phyloP scores from a whole-genome alignment of 2,329 filamentous ascomycete genomes.

The Ophiostoma pallidulum region DNA sequence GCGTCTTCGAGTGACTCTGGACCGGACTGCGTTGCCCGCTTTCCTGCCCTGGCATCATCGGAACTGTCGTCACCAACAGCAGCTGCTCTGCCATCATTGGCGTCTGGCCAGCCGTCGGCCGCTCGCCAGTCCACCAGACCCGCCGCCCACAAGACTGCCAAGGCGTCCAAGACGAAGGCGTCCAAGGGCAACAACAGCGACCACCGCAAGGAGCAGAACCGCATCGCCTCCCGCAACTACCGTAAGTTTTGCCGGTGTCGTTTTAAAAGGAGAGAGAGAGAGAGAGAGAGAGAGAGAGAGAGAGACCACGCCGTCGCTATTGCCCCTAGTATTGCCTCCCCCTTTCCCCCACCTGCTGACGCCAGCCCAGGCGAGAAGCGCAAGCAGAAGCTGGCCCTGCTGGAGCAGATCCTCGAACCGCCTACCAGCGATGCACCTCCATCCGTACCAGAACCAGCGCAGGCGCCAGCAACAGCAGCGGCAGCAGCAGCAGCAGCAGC shows the following conservation, averaged over 20 bases:
- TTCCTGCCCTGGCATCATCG: too few species aligned
- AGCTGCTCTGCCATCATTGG: too few species aligned
- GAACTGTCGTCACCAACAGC: too few species aligned
- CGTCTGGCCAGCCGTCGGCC: not conserved
- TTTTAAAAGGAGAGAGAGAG: too few species aligned
- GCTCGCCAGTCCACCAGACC: not conserved
- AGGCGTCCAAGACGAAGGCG: conserved; percentile 6
- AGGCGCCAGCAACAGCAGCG: not conserved
- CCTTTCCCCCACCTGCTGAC: conserved; percentile 16
- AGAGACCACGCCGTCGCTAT: too few species aligned
- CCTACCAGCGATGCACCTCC: not conserved
- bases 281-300: too few species aligned
- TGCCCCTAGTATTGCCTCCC: too few species aligned
- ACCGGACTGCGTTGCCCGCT: too few species aligned
- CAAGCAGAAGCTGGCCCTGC: conserved; percentile 33
- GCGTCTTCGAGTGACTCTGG: too few species aligned
- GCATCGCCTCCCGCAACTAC: conserved; percentile 20
- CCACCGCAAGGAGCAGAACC: conserved; percentile 20
- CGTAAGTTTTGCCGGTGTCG: conserved; percentile 9
- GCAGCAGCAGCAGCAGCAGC: not conserved
- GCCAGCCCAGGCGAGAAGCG: conserved; percentile 31
- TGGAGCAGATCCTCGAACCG: conserved; percentile 27
- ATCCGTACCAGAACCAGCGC: too few species aligned
- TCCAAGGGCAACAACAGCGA: conserved; percentile 16
- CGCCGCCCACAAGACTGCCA: not conserved